These are phyloP conservation scores for Microcos paniculata DNA, from an alignment of 345 rosid species.

Conservation along the genomic window DNA sequence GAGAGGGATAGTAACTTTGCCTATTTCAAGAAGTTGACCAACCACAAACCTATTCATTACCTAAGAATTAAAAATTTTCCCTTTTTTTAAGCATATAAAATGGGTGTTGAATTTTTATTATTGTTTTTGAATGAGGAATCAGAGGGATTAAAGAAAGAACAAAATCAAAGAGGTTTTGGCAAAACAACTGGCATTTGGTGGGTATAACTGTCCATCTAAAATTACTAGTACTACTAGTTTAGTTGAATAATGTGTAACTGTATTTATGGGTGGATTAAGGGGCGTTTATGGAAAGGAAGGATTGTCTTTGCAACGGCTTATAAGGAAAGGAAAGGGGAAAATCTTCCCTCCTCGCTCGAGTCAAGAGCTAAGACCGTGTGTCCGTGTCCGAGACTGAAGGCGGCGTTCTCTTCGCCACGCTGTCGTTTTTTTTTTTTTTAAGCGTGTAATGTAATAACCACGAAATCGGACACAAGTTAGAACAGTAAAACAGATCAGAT, in stretches of 20 bases:
- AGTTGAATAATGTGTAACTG: background rate
- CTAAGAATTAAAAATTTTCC: background rate
- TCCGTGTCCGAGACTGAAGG: background rate
- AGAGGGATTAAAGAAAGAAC: background rate
- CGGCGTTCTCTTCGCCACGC: background rate
- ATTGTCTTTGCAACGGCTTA: background rate
- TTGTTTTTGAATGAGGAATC: background rate
- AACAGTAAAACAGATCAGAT: too few species aligned
- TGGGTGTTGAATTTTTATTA: background rate
- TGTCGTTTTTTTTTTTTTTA: background rate
- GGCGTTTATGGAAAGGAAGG: background rate
- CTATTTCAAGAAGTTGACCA: background rate
- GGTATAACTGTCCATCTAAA: background rate
- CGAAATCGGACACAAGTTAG: too few species aligned
- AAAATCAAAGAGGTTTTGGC: background rate
- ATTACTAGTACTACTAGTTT: background rate
- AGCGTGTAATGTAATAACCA: background rate
- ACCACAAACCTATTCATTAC: background rate
- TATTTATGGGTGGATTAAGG: background rate
- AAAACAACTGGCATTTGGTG: slow-evolving; percentile 13
- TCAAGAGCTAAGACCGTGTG: too few species aligned
- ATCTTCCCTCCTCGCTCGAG: background rate
- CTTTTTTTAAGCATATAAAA: background rate
- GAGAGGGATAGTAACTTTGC: background rate
- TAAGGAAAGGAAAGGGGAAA: background rate